These are phyloP conservation scores for Acaromyces ingoldii DNA, from an alignment of 1,284 basidiomycete genomes.

Conservation along the genomic window DNA sequence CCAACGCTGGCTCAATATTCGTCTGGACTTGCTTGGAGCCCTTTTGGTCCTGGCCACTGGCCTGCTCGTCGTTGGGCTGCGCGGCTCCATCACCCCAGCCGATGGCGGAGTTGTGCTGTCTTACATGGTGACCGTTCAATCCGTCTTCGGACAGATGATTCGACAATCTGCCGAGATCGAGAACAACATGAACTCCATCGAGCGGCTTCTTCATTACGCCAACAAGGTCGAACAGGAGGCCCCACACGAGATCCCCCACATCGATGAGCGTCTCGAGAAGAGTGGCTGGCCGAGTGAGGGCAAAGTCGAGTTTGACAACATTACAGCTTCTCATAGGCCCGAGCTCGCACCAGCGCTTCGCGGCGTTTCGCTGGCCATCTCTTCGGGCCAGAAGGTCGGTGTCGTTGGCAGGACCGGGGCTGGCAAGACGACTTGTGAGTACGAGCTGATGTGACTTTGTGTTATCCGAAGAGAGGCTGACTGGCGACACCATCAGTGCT, in stretches of 20 bases:
- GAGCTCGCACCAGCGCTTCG: constrained; percentile 57
- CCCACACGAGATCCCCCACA: constrained; percentile 17
- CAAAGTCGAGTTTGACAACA: constrained; percentile 24
- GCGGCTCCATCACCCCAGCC: constrained; percentile 69
- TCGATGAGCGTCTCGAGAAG: constrained; percentile 50
- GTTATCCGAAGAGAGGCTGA: not conserved
- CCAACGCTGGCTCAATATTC: constrained; percentile 56
- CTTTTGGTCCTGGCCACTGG: constrained; percentile 64
- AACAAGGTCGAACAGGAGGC: constrained; percentile 45
- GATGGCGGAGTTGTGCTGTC: constrained; percentile 72
- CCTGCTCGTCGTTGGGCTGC: constrained; percentile 69
- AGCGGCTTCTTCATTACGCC: constrained; percentile 66
- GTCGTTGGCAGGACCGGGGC: constrained; percentile 41
- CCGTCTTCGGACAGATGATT: constrained; percentile 75
- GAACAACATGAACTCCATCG: constrained; percentile 72
- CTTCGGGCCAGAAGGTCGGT: constrained; percentile 33
- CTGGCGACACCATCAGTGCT: constrained; percentile 7
- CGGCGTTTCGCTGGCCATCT: constrained; percentile 58
- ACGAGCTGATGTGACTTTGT: not conserved
- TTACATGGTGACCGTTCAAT: constrained; percentile 62
- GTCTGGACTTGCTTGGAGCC: constrained; percentile 76
- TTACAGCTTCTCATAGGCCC: constrained; percentile 62
- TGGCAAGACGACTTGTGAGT: constrained; percentile 18
- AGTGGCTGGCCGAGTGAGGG: constrained; percentile 40
- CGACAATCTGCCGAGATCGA: constrained; percentile 57